phyloP scores from a whole-genome alignment of 2,329 filamentous ascomycete genomes.

The Cercospora citrullina region DNA sequence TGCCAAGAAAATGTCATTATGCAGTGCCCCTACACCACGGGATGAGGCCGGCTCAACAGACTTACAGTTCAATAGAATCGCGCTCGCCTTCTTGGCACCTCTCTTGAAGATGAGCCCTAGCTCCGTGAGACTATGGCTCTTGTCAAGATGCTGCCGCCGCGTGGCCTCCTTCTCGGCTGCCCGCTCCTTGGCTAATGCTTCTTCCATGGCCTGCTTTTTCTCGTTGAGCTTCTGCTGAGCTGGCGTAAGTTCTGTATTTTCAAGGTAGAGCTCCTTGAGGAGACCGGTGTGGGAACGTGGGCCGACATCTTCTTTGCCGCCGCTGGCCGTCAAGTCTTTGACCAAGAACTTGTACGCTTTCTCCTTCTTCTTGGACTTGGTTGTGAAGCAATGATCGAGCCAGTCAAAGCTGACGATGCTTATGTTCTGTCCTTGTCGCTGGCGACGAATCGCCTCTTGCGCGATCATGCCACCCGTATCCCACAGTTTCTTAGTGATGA shows the following conservation, averaged over 20 bases:
- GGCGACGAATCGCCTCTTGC: constrained; percentile 17
- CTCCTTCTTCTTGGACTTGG: constrained; percentile 30
- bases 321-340: constrained; percentile 8
- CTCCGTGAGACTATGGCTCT: constrained; percentile 24
- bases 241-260: constrained; percentile 31
- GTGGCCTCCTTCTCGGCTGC: constrained; percentile 9
- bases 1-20: constrained; percentile 34
- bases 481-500: constrained; percentile 65
- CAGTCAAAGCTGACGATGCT: constrained; percentile 47
- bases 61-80: constrained; percentile 41
- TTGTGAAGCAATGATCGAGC: constrained; percentile 52
- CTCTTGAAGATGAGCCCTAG: constrained; percentile 28
- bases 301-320: constrained; percentile 36
- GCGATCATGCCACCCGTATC: constrained; percentile 16
- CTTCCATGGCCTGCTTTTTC: constrained; percentile 37
- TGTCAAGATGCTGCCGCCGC: constrained; percentile 27
- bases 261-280: constrained; percentile 41
- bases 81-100: constrained; percentile 32
- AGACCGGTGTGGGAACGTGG: constrained; percentile 31
- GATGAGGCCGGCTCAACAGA: constrained; percentile 18
- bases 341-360: constrained; percentile 18
- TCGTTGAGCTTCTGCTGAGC: constrained; percentile 30
- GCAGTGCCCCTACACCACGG: constrained; percentile 44
- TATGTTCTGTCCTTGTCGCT: constrained; percentile 22
- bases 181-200: constrained; percentile 20